These are phyloP conservation scores for Boletales sp. DNA, from an alignment of 768 basidiomycete species.

Conservation along the genomic window DNA sequence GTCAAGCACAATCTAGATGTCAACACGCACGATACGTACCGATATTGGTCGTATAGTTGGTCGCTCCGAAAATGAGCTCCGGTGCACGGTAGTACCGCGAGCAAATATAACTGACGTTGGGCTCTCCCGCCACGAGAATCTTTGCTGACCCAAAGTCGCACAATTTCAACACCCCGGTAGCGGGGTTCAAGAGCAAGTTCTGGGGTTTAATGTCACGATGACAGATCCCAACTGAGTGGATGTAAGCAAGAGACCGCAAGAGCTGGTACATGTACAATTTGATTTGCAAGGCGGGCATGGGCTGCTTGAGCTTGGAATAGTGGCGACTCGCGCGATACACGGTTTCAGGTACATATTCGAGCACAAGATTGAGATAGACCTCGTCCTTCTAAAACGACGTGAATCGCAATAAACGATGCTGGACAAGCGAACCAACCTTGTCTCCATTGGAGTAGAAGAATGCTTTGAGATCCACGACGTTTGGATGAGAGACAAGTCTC, in stretches of 20 bases:
- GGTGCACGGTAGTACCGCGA: conserved; percentile 99
- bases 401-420: conserved; percentile 5
- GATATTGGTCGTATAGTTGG: conserved; percentile 99
- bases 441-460: conserved; percentile 99
- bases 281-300: conserved; percentile 99
- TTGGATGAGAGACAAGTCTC: conserved; percentile 94
- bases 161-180: conserved; percentile 93
- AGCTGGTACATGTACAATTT: conserved; percentile 99
- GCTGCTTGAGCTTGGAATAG: conserved; percentile 99
- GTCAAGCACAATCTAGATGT: conserved; percentile 2
- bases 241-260: conserved; percentile 96
- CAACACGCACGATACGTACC: conserved; percentile 51
- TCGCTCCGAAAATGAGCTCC: conserved; percentile 98
- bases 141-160: conserved; percentile 99
- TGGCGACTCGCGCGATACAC: conserved; percentile 98
- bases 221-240: conserved; percentile 98
- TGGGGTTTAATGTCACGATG: conserved; percentile 99
- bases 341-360: conserved; percentile 99
- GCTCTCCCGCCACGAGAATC: conserved; percentile 96
- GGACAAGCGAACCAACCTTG: conserved; percentile 60
- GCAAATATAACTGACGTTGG: conserved; percentile 99
- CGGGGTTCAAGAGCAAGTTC: conserved; percentile 95
- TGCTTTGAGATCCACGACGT: conserved; percentile 95
- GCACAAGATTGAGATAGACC: conserved; percentile 98
- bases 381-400: conserved; percentile 83